Evolutionary conservation across 768 basidiomycete genomes (phyloP), one percentile per base, ranked within the genome.

Genomic region (Obba rivulosa): DNA sequence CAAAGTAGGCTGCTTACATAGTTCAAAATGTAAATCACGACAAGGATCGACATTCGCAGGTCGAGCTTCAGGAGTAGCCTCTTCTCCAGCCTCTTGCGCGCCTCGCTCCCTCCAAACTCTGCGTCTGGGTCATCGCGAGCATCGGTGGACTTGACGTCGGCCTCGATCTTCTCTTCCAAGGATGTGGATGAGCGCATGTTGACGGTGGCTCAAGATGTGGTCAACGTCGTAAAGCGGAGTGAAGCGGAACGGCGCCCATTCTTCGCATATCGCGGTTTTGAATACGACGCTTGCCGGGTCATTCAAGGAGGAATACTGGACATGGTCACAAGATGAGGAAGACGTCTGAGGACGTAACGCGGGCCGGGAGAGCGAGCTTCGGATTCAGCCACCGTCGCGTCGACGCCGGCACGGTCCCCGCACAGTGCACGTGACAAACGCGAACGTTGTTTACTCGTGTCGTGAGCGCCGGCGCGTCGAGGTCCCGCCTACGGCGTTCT

Each of bases 1-100:
- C 21, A 7, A 31, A 41, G 31, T 23, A 63, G 72, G 52, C 13
- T 31, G 28, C 28, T 31, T 51, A 74, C 73, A 49, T 70, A 74
- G 62, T 76, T 76, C 47, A 76, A 62, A 49, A 75, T 70, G 50
- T 76, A 76, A 21, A 75, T 66, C 34, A 74, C 54, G 35, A 75
- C 65, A 5, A 76, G 60, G 51, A 76, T 74, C 18, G 66, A 63
- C 62, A 73, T 69, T 36, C 74, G 63, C 28, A 62, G 25, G 49
- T 76, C 73, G 21, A 77, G 58, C 56, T 76, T 75, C 45, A 60
- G 56, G 21, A 77, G 47, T 21, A 78, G 66, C 55, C 64, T 73
- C 52, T 60, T 65, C 63, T 78, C 76, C 21, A 77, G 54, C 21
- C 47, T 48, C 51, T 63, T 61, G 43, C 75, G 60, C n/a, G 55